Evolutionary conservation across 108 stramenopile species (phyloP).

Genomic region (Heterococcus sp.): DNA sequence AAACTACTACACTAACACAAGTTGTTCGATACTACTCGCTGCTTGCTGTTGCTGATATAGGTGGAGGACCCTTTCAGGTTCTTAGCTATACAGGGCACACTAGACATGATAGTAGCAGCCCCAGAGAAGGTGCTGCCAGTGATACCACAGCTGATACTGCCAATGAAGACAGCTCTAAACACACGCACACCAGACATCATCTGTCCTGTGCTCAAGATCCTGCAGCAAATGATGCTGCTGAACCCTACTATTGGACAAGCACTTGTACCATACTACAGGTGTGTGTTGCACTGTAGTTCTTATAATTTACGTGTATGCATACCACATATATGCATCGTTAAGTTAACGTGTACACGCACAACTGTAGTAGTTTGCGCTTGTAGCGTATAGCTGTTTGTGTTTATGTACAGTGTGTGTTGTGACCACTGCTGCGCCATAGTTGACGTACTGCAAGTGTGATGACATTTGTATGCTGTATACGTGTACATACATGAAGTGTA

Average conservation of each 20-base stretch:
- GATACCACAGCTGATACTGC: slow-evolving; percentile 47
- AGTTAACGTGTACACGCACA: too few relatives aligned
- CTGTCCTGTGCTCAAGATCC: slow-evolving; percentile 43
- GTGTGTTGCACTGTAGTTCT: neutral
- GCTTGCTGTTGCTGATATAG: neutral
- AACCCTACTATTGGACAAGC: slow-evolving; percentile 40
- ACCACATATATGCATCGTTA: too few relatives aligned
- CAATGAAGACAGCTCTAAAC: slow-evolving; percentile 49
- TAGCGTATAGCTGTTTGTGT: too few relatives aligned
- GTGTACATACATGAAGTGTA: too few relatives aligned
- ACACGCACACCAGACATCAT: slow-evolving; percentile 46
- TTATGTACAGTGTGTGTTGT: too few relatives aligned
- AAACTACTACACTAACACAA: neutral
- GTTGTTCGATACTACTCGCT: neutral
- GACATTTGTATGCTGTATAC: too few relatives aligned
- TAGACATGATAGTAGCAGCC: slow-evolving; percentile 50
- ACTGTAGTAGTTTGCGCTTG: too few relatives aligned
- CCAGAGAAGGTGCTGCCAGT: slow-evolving; percentile 51
- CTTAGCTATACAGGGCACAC: slow-evolving; percentile 41
- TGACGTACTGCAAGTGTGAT: too few relatives aligned
- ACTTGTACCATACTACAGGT: slow-evolving; percentile 50
- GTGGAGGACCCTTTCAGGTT: slow-evolving; percentile 54
- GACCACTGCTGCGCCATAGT: too few relatives aligned
- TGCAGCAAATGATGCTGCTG: slow-evolving; percentile 46
- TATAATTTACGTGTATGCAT: neutral